Conservation (phyloP, 495 filamentous ascomycete genomes). For the Penicillium dipodomyicola region DNA sequence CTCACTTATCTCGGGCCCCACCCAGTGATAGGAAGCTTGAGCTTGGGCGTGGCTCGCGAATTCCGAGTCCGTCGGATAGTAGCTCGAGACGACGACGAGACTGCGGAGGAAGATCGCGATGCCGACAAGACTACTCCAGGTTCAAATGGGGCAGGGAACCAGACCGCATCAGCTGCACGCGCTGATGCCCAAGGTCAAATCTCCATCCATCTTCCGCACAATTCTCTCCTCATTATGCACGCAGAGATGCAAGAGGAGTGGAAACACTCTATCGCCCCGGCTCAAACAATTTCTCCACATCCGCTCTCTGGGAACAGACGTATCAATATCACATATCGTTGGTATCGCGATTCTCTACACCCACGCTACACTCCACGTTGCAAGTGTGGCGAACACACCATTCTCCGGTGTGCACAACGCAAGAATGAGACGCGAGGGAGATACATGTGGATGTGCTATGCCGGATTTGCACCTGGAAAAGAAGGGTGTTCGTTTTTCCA, state of each 20-base stretch:
- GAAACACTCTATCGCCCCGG: conserved; percentile 66
- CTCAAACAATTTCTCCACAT: conserved; percentile 74
- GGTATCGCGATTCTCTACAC: conserved; percentile 73
- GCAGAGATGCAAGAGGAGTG: conserved; percentile 69
- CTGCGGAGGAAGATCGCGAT: conserved; percentile 14
- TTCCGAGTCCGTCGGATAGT: conserved; percentile 80
- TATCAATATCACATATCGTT: conserved; percentile 93
- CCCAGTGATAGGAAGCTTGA: conserved; percentile 84
- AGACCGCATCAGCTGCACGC: conserved; percentile 30
- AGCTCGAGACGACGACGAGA: conserved; percentile 45
- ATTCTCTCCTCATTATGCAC: conserved; percentile 91
- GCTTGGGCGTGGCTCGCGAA: conserved; percentile 83
- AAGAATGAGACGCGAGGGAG: conserved; percentile 69
- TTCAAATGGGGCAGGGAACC: conserved; percentile 2
- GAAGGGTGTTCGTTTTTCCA: conserved; percentile 78
- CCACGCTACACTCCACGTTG: conserved; percentile 60
- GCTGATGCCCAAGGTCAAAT: conserved; percentile 76
- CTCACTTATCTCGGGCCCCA: conserved; percentile 89
- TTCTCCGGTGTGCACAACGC: conserved; percentile 75
- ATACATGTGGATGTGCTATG: conserved; percentile 96
- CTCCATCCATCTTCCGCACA: conserved; percentile 88
- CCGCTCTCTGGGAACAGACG: conserved; percentile 72
- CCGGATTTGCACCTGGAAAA: conserved; percentile 70
- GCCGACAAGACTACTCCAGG: conserved; percentile 6
- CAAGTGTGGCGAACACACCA: conserved; percentile 65